Percentiles rank a stretch among this genome's conserved stretches.
phyloP scores from a whole-genome alignment of 352 stramenopile genomes.

The Blastocystis sp. region DNA sequence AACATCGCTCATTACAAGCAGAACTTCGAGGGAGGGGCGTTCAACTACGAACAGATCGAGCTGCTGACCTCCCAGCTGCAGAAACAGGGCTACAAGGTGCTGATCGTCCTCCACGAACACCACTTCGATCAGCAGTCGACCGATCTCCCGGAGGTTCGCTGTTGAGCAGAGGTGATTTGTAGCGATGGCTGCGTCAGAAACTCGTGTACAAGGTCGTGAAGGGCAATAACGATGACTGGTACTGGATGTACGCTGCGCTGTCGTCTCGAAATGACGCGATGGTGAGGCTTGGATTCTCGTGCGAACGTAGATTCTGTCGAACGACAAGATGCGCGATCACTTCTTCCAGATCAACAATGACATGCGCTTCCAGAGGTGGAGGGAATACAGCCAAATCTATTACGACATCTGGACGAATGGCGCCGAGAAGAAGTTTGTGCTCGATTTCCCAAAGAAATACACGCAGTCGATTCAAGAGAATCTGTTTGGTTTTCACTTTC shows the following conservation, averaged over 20 bases:
- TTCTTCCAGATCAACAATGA: constrained; percentile 97
- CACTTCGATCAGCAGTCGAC: constrained; percentile 83
- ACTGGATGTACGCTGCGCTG: constrained; percentile 92
- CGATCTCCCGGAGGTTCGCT: constrained; percentile 73
- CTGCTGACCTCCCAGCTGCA: constrained; percentile 83
- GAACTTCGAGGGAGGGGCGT: constrained; percentile 84
- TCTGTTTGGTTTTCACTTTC: constrained; percentile 7
- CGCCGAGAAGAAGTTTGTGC: constrained; percentile 40
- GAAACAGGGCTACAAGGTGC: constrained; percentile 75
- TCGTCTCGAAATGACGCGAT: constrained; percentile 63
- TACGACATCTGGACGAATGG: constrained; percentile 71
- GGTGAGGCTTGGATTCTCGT: constrained; percentile 64
- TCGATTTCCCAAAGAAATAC: constrained; percentile 22
- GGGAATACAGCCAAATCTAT: constrained; percentile 88
- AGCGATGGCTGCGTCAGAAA: constrained; percentile 70
- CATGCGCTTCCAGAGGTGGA: constrained; percentile 87
- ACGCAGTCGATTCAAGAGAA: constrained; percentile 34
- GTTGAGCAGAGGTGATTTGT: constrained; percentile 70
- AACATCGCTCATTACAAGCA: constrained; percentile 96
- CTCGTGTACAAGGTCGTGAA: constrained; percentile 84
- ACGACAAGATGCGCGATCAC: constrained; percentile 99
- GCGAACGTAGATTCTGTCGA: constrained; percentile 82
- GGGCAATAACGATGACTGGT: constrained; percentile 98
- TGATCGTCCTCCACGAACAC: constrained; percentile 89
- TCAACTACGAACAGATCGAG: constrained; percentile 91